Evolutionary conservation across 202 grass and related monocot species (phyloP).

Genomic region (Zoysia matrella): DNA sequence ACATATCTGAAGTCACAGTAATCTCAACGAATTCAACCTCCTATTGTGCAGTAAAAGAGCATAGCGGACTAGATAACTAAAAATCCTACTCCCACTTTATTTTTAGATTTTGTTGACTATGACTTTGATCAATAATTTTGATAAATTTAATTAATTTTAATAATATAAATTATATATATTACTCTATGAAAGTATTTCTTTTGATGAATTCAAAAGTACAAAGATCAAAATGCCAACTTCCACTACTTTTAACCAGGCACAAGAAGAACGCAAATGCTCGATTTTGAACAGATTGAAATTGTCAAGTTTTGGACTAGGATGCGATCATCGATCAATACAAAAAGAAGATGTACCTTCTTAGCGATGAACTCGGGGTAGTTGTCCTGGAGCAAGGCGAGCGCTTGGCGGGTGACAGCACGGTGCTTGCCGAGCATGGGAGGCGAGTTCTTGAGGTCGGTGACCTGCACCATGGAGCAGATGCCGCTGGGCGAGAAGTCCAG

Average conservation of each 20-base stretch:
- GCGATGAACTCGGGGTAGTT: constrained; percentile 29
- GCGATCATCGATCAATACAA: neutral
- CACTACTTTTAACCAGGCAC: constrained; percentile 21
- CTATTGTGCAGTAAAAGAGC: neutral
- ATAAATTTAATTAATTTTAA: no score
- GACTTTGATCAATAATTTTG: no score
- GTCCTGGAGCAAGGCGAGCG: no score
- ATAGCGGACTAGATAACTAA: neutral
- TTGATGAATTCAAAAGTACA: no score
- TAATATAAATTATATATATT: no score
- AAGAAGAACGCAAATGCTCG: neutral
- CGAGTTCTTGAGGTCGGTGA: constrained; percentile 96
- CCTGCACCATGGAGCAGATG: constrained; percentile 93
- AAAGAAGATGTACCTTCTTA: constrained; percentile 66
- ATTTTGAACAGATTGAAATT: neutral
- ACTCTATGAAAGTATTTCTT: no score
- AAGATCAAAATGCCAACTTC: no score
- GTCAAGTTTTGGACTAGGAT: neutral
- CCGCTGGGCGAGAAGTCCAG: constrained; percentile 82
- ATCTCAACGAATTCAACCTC: neutral
- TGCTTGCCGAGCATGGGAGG: constrained; percentile 90
- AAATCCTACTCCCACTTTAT: neutral
- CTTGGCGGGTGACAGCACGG: constrained; percentile 31
- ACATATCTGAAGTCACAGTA: neutral
- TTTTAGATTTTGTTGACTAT: no score